Conservation (phyloP, 2,329 filamentous ascomycete genomes). For the Penicillium digitatum region DNA sequence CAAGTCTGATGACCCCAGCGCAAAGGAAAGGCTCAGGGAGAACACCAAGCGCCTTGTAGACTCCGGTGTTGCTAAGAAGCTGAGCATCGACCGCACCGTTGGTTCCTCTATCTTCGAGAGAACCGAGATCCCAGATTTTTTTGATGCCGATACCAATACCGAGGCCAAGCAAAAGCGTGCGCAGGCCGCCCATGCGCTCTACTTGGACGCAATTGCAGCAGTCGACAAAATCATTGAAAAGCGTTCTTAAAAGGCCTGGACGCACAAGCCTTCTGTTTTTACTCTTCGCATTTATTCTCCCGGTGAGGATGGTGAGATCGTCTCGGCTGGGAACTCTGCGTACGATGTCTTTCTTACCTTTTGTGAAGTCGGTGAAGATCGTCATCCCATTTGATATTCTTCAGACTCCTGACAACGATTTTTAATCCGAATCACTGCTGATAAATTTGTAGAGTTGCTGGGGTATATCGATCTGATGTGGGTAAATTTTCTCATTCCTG, state of each 20-base stretch:
- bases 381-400: not conserved
- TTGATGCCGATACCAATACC: not conserved
- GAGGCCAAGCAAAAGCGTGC: not conserved
- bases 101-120: not conserved
- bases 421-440: no score
- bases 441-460: not conserved
- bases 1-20: not conserved
- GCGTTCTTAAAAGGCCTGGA: not conserved
- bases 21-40: not conserved
- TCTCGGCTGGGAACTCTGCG: not conserved
- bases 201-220: not conserved
- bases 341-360: not conserved
- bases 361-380: not conserved
- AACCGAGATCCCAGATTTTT: rapidly evolving
- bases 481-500: not conserved
- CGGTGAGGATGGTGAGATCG: not conserved
- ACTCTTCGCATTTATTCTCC: not conserved
- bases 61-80: not conserved
- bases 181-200: not conserved
- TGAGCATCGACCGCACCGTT: not conserved
- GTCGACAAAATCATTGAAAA: not conserved
- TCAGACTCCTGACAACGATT: no score
- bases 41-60: not conserved
- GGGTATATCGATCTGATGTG: rapidly evolving
- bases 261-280: not conserved